These are phyloP conservation scores for Myxozyma kluyveri DNA, from an alignment of 805 yeast genomes.

Conservation along the genomic window DNA sequence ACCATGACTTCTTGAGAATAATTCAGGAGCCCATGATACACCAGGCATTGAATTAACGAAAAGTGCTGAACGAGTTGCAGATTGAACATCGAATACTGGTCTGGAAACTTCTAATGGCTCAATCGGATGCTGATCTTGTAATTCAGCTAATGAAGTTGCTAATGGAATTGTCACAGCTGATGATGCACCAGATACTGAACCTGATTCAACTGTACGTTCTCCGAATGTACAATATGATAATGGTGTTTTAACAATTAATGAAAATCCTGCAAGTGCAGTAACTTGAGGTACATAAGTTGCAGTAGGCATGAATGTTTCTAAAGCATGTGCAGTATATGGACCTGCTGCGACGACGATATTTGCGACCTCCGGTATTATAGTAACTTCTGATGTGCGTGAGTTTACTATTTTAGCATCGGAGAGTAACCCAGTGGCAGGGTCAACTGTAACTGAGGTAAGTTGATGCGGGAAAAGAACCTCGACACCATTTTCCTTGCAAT, in stretches of 20 bases:
- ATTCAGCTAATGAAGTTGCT: not conserved
- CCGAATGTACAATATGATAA: not conserved
- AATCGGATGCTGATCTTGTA: too few species aligned
- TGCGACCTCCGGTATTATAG: conserved; percentile 6
- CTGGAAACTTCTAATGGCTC: too few species aligned
- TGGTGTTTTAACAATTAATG: conserved; percentile 17
- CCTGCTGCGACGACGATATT: conserved; percentile 29
- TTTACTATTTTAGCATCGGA: conserved; percentile 14
- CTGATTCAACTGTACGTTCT: not conserved
- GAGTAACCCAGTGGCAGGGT: conserved; percentile 2
- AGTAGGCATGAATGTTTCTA: conserved; percentile 19
- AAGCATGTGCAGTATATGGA: conserved; percentile 27
- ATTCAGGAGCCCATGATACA: conserved; percentile 27
- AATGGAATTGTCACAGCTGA: not conserved
- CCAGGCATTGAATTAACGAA: conserved; percentile 18
- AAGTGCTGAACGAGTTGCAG: conserved; percentile 19
- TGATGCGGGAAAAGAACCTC: conserved; percentile 22
- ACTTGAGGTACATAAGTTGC: conserved; percentile 22
- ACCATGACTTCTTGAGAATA: conserved; percentile 30
- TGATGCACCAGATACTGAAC: not conserved
- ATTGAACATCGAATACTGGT: too few species aligned
- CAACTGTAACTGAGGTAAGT: conserved; percentile 5
- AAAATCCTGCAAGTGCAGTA: conserved; percentile 25
- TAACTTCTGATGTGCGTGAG: conserved; percentile 8
- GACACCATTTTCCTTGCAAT: conserved; percentile 24